Base-by-base conservation (phyloP, 2,329 filamentous ascomycete species). In the Ceratocystis variospora region DNA sequence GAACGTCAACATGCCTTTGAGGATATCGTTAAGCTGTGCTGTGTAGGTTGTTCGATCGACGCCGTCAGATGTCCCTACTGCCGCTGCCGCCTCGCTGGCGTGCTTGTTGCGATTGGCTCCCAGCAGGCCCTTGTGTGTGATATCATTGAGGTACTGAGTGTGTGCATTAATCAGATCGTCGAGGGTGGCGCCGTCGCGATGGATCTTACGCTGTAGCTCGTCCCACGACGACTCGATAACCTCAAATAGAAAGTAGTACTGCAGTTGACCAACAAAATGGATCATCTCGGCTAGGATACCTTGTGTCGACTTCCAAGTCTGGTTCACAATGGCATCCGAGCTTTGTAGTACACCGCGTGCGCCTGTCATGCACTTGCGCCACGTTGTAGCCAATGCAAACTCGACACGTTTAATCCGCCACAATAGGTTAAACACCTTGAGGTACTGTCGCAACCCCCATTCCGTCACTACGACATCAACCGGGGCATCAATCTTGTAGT, bases 341-440 rank as follows among this genome's bases (percentile, higher is more conserved):
- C 84, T 88, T 69, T 88, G 87, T 5, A 99, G 82, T 0, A 97
- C 91, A n/a, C 93, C 91, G 68, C 94, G 84, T 2, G 92, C 86
- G 57, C 94, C 94, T 0, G 94, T 99, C 86, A 96, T 97, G 76
- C 89, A 96, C 70, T 92, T 88, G 67, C 94, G 86, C 92, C 94
- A 99, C 50, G 90, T 94, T 12, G 88, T 90, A 4, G 88, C 84
- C 1, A 99, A 83, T 0, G 90, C 92, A 72, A 97, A 99, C 73
- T 99, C 94, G 63, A 99, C 94, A 33, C 94, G 87, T 77, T 99
- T 99, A 73, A 99, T 90, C 69, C 94, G 87, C 93, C 94, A 99
- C 2, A 99, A 82, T 73, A 99, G 96, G 76, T 99, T 99, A 82
- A 99, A 99, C 8, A 99, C 90, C 74, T 97, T 97, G 71, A 99